These are phyloP conservation scores for Neurospora tetrasperma DNA, from an alignment of 495 filamentous ascomycete genomes.

Conservation along the genomic window DNA sequence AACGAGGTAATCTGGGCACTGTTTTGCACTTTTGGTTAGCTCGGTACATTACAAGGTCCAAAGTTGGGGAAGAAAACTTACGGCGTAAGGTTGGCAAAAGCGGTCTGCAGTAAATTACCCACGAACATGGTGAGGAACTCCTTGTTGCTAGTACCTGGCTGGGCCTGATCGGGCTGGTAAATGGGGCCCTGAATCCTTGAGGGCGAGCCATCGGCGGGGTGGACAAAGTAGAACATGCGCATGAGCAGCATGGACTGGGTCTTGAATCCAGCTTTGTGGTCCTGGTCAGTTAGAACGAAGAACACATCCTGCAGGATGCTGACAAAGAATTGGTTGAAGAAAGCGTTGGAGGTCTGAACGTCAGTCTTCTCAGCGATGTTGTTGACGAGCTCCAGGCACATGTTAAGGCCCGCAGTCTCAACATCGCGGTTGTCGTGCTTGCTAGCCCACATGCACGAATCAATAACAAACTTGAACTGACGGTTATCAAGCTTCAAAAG, in stretches of 20 bases:
- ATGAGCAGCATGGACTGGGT: constrained; percentile 87
- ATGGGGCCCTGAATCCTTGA: constrained; percentile 88
- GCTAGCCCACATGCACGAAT: constrained; percentile 98
- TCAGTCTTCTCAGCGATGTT: constrained; percentile 92
- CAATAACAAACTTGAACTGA: constrained; percentile 98
- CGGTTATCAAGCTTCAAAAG: constrained; percentile 85
- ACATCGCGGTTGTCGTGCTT: constrained; percentile 99
- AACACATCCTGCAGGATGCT: constrained; percentile 95
- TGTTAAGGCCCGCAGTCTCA: constrained; percentile 92
- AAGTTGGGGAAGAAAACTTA: constrained; percentile 39
- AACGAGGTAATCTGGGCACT: constrained; percentile 83
- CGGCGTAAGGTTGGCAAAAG: constrained; percentile 88
- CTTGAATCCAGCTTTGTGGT: constrained; percentile 99
- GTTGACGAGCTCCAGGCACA: constrained; percentile 96
- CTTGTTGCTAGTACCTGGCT: constrained; percentile 70
- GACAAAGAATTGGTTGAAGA: constrained; percentile 96
- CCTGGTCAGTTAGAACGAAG: constrained; percentile 93
- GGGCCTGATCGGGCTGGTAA: constrained; percentile 72
- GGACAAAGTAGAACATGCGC: constrained; percentile 90
- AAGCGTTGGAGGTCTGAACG: constrained; percentile 70
- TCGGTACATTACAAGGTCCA: not conserved
- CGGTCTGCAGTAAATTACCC: constrained; percentile 71
- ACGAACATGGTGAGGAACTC: constrained; percentile 86
- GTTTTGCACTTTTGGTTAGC: constrained; percentile 26
- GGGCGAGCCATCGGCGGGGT: constrained; percentile 45